Percentiles rank a stretch among this genome's conserved stretches.
These are phyloP conservation scores for Bisporella sp. DNA, from an alignment of 2,329 filamentous ascomycete species.

Conservation along the genomic window DNA sequence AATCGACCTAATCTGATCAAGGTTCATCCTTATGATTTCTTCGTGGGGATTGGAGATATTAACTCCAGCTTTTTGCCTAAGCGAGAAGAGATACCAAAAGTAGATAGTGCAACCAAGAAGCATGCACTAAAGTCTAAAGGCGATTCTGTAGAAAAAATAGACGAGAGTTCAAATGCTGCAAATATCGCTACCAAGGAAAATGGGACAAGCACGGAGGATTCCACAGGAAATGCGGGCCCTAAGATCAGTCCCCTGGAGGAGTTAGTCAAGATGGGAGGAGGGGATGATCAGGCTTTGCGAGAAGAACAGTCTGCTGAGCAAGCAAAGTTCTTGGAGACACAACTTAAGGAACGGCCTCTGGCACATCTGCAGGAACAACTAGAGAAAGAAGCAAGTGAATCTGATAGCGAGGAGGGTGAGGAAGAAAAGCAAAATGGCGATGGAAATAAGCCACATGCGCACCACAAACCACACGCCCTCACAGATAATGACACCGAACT, in stretches of 20 bases:
- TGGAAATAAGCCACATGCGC: slow-evolving; percentile 25
- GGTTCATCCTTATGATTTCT: slow-evolving; percentile 94
- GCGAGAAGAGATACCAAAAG: slow-evolving; percentile 43
- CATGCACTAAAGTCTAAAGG: slow-evolving; percentile 6
- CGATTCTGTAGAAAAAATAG: neutral
- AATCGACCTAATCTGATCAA: slow-evolving; percentile 93
- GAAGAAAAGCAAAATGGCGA: slow-evolving; percentile 30
- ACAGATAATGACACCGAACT: slow-evolving; percentile 86
- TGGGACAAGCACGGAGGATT: slow-evolving; percentile 3
- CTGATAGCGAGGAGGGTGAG: slow-evolving; percentile 13
- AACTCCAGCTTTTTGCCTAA: slow-evolving; percentile 96
- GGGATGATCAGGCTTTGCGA: slow-evolving; percentile 59
- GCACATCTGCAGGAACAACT: slow-evolving; percentile 88
- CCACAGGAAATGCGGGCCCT: neutral
- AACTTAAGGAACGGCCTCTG: slow-evolving; percentile 81
- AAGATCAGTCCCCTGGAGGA: slow-evolving; percentile 54
- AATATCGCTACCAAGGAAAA: slow-evolving; percentile 29
- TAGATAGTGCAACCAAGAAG: slow-evolving; percentile 18
- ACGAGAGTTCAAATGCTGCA: slow-evolving; percentile 5
- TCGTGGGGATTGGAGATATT: slow-evolving; percentile 96
- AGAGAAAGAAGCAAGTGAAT: slow-evolving; percentile 44
- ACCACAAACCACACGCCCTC: slow-evolving; percentile 65
- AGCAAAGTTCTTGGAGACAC: slow-evolving; percentile 78
- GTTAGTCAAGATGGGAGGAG: slow-evolving; percentile 67
- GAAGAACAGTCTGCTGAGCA: slow-evolving; percentile 78